Base-by-base conservation (phyloP, 2,329 filamentous ascomycete species). In the Botrytis cinerea region DNA sequence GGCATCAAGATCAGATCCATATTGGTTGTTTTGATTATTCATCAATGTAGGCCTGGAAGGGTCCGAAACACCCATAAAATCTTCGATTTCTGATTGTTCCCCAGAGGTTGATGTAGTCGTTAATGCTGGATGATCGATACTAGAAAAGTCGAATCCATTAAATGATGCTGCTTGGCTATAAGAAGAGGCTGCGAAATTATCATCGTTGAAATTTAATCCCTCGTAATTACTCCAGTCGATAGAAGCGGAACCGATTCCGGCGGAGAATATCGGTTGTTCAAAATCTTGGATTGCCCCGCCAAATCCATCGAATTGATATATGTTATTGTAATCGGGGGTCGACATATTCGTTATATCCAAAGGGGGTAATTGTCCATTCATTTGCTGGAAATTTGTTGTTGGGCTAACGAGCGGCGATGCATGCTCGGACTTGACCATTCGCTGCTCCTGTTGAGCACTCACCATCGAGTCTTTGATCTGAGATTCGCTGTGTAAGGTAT, bases 11-110 rank as follows among this genome's bases (percentile, higher is more conserved):
- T 83, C 78, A 67, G 82, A 80, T 66, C 81, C 80, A 76, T 81
- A 81, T 74, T 81, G 77, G 72, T 85, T 83, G 71, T 82, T 83
- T 72, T 81, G 77, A 73, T 85, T 83, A 69, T 82, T 83, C 69
- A 86, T 81, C 74, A 87, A 75, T 64, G 76, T 75, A 73, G 77
- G 80, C 69, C 78, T 78, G 69, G 75, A 75, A 32, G 72, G 70
- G 75, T 85, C 83, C 75, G 83, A 82, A 59, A 83, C 81, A 35
- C 82, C 81, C 38, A 83, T 80, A 68, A 86, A 86, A 76, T 91
- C 90, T 75, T 91, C 90, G 8, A 89, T 88, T 79, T 91, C 89
- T 16, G 89, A 91, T 14, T 91, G 89, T 74, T 92, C 89, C 51
- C 90, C 90, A 20, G 90, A 92, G 14, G 88, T 91, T 16, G 88